Base-by-base conservation (phyloP, 441 rosid species). In the Euphorbia celastroides region DNA sequence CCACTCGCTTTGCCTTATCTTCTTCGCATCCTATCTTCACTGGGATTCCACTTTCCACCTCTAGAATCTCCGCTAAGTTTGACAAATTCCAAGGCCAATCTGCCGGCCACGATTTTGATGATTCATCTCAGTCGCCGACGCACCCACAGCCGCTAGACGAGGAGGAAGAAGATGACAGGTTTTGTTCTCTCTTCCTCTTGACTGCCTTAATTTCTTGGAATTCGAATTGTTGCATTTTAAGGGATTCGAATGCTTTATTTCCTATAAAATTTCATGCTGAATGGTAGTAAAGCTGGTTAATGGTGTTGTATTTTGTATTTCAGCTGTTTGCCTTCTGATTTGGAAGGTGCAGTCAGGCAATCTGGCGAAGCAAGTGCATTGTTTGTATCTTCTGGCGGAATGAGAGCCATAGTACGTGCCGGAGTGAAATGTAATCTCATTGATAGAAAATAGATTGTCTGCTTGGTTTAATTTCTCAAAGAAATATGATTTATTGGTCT, bases 321-420 rank as follows among this genome's bases (percentile, higher is more conserved):
- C 83, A 90, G 93, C 72, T 90, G 95, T 78, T 83, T 90, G 88
- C 95, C 97, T 59, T 78, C 83, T 64, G 93, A 88, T 72, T 83
- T 90, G 92, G 96, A 72, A 75, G 92, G 90, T 71, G 94, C 96
- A 9, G 94, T 90, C 31, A 72, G 74, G 81, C 94, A 90, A 57
- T 88, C 96, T 57, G 75, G 94, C 78, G 71, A 82, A 88, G 91
- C 97, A 69, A 74, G 88, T 81, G 90, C 92, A 34, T 59, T 76
- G 67, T 93, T 93, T 56, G 86, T 90, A 38, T 86, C 90, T 77
- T 83, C 96, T 0, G 98, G 96, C 74, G 98, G 97, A 80, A 73
- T 79, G 80, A 83, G 95, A 88, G 95, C 96, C 64, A 89, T 89
- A 34, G 98, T 93, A 84, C 60, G 92, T 74, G 70, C 65, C 44